Evolutionary conservation across 2,329 filamentous ascomycete genomes (phyloP), one percentile per base, ranked within the genome.

Genomic region (Lecanosticta acicola): DNA sequence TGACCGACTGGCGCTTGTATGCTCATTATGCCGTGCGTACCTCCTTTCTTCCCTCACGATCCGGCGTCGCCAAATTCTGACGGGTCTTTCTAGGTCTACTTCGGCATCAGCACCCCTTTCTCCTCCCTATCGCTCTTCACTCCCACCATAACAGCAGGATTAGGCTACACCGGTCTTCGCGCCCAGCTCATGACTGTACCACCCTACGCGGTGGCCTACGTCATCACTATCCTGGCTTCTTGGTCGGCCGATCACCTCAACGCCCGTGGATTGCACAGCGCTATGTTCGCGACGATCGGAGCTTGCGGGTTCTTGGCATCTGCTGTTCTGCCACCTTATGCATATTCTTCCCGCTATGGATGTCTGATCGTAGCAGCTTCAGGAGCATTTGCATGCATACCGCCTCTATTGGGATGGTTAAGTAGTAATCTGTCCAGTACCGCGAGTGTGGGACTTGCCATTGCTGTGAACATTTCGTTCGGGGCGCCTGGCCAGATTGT

Each of bases 401-500:
- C 84, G 0, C 81, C 83, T 0, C 72, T 87, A 49, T 71, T 85
- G 1, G 82, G 81, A n/a, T 85, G 82, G 83, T 68, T 86, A 4
- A 80, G 79, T 7, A 80, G 78, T 33, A 87, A 87, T 58, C 69
- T 85, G 39, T 78, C 77, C 58, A 79, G 74, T 44, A 85, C 83
- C 0, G 78, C 79, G 0, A 75, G 81, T 0, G 78, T 79, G 0
- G 83, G 83, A 0, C 71, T 87, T 9, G 83, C 83, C 1, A 83
- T 87, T 45, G 84, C 83, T 0, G 66, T 87, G 50, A 86, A 87
- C 51, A 77, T 87, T 13, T 80, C 78, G 1, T 73, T 84, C 39
- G 83, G 81, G 0, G 83, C 81, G 0, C 73, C 83, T 0, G 83
- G 84, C 0, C 83, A 87, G 63, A 87, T 87, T 33, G 76, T 80